Evolutionary conservation across 1,139 yeast species (phyloP).

Genomic region (Scheffersomyces parashehatae): DNA sequence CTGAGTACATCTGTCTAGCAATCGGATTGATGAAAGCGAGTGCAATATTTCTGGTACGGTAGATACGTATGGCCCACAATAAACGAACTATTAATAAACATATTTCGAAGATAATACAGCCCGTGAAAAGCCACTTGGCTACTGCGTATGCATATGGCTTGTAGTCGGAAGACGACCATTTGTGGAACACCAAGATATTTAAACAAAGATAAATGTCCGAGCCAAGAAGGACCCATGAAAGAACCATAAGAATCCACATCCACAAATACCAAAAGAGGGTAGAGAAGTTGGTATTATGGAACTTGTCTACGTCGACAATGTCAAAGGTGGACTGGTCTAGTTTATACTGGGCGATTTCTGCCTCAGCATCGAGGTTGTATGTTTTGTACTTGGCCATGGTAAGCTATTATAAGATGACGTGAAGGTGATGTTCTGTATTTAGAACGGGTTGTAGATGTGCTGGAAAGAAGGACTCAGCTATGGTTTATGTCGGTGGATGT

Average conservation of each 20-base stretch:
- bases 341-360: constrained; percentile 30
- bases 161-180: constrained; percentile 66
- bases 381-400: too few species aligned
- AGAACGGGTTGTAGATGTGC: too few species aligned
- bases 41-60: constrained; percentile 65
- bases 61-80: constrained; percentile 59
- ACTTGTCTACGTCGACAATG: constrained; percentile 42
- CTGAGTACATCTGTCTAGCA: constrained; percentile 58
- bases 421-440: too few species aligned
- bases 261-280: constrained; percentile 57
- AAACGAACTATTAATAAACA: constrained; percentile 58
- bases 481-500: too few species aligned
- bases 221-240: constrained; percentile 61
- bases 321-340: constrained; percentile 47
- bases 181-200: constrained; percentile 69
- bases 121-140: constrained; percentile 81
- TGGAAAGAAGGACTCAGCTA: too few species aligned
- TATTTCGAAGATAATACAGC: constrained; percentile 78
- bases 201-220: constrained; percentile 82
- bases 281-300: constrained; percentile 53
- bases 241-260: constrained; percentile 50
- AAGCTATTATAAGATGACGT: too few species aligned
- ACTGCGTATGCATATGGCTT: constrained; percentile 56
- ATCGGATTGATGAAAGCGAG: constrained; percentile 67
- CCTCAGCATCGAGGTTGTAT: constrained; percentile 12